Base-by-base conservation (phyloP, 73 alveolate genomes). In the Halteria grandinella region DNA sequence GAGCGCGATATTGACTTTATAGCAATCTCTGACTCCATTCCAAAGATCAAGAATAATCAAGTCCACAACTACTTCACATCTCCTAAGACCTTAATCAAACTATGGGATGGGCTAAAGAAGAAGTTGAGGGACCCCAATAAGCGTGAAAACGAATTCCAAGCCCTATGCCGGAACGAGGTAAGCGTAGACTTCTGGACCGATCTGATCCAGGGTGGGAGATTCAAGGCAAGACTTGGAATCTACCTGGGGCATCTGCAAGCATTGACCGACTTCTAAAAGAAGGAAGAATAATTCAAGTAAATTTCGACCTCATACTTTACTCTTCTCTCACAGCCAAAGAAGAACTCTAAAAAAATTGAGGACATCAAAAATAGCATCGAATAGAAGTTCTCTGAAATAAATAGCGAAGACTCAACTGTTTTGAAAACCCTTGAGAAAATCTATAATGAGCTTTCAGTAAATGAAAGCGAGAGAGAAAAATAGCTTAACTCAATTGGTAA, bases 131-230 rank as follows among this genome's bases (percentile, higher is more conserved):
- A 52, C 40, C 66, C 32, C 14, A 54, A 73, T 23, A 53, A 53
- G 18, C 31, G 85, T 25, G 85, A 73, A 55, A 52, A 75, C 48
- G 87, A 75, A 51, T 75, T 37, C 40, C 20, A 52, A 17, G 55
- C 64, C 8, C 44, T 52, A 20, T 75, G 87, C 25, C 27, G 75
- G 21, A 75, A 59, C 33, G 87, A 75, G n/a, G 87, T 75, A 0
- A 55, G 44, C n/a, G 77, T 37, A 14, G 73, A 75, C 34, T 75
- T 75, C 49, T 75, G 87, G 87, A 58, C 77, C 29, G 87, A 75
- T 21, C 55, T 79, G 8, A 59, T 59, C 55, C 37, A 75, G n/a
- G n/a, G n/a, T n/a, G n/a, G n/a, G 45, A 75, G 28, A 59, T 75
- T 75, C 52, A 69, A 69, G 32, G 36, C 24, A 2, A 37, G 87